Base-by-base conservation (phyloP, 306 rosid genomes). In the Dryas octopetala region DNA sequence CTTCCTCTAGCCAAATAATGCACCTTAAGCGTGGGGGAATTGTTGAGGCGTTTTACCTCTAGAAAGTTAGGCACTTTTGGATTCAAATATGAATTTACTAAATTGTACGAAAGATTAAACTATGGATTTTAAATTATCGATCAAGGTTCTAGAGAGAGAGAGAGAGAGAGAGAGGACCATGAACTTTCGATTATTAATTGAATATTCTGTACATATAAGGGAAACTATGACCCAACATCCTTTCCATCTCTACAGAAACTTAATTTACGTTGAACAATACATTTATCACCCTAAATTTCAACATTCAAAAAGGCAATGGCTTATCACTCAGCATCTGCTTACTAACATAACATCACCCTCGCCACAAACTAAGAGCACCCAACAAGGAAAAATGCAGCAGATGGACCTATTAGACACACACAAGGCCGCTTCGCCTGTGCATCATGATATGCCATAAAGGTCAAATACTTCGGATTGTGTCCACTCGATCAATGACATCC, bases 401-500 rank as follows among this genome's bases (percentile, higher is more conserved):
- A 68, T 11, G 71, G 28, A 41, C 51, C 26, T 5, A 32, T 44
- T 17, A 28, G 10, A 40, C 72, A 50, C 10, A 49, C 71, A 3
- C 8, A 43, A 45, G 46, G 16, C 19, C 53, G 45, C 47, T 74
- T 50, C 5, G 5, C 64, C 10, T 7, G 46, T 66, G 74, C 52
- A 48, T 13, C 54, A 45, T 53, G 1, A 5, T 1, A 28, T 26
- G 41, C 67, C 62, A 26, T 64, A 62, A 16, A 4, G 43, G 43
- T 63, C 55, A 71, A 40, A 69, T 63, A 76, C 85, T 89, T 81
- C 86, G 66, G 71, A 93, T 82, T 43, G 84, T 93, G 83, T 93
- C 98, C 82, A 93, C 91, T 76, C 97, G 80, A 84, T 93, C 98
- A 14, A 93, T 88, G 85, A 89, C 83, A 26, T 88, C 97, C 85